Conservation (phyloP, 2,329 filamentous ascomycete species). For the Penicillium polonicum region DNA sequence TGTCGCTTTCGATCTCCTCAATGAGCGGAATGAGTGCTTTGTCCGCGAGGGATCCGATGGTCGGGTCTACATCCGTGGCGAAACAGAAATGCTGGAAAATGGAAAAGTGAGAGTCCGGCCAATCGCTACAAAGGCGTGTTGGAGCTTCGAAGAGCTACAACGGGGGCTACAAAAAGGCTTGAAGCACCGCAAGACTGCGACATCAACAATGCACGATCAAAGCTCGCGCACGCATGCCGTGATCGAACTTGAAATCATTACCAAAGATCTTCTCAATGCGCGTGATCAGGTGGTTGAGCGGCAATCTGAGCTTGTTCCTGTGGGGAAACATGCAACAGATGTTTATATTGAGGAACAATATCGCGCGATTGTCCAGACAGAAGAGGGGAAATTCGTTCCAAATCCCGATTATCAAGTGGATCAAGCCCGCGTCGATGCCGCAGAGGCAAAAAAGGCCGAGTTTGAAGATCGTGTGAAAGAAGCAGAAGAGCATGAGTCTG, state of each 20-base stretch:
- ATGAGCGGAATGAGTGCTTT: constrained; percentile 39
- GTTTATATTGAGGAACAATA: constrained; percentile 42
- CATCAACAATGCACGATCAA: constrained; percentile 45
- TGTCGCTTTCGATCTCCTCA: constrained; percentile 45
- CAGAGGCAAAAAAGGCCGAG: constrained; percentile 40
- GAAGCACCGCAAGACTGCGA: constrained; percentile 33
- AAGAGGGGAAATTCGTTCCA: constrained; percentile 34
- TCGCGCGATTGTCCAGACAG: constrained; percentile 28
- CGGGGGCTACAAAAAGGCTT: constrained; percentile 32
- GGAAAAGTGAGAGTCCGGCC: constrained; percentile 46
- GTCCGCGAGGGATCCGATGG: constrained; percentile 45
- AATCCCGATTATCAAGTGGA: constrained; percentile 40
- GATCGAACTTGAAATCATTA: constrained; percentile 46
- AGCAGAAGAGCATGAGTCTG: constrained; percentile 36
- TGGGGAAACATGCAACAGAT: constrained; percentile 46
- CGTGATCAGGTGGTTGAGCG: constrained; percentile 42
- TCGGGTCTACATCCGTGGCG: constrained; percentile 42
- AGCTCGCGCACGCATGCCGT: constrained; percentile 49
- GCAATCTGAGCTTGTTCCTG: constrained; percentile 47
- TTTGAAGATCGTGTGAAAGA: constrained; percentile 35
- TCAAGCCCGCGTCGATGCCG: constrained; percentile 42
- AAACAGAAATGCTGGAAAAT: constrained; percentile 42
- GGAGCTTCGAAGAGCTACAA: constrained; percentile 37
- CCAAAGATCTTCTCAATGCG: constrained; percentile 35
- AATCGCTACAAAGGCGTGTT: constrained; percentile 32